Evolutionary conservation across 2,329 filamentous ascomycete genomes (phyloP).

Genomic region (Trichoderma sp.): DNA sequence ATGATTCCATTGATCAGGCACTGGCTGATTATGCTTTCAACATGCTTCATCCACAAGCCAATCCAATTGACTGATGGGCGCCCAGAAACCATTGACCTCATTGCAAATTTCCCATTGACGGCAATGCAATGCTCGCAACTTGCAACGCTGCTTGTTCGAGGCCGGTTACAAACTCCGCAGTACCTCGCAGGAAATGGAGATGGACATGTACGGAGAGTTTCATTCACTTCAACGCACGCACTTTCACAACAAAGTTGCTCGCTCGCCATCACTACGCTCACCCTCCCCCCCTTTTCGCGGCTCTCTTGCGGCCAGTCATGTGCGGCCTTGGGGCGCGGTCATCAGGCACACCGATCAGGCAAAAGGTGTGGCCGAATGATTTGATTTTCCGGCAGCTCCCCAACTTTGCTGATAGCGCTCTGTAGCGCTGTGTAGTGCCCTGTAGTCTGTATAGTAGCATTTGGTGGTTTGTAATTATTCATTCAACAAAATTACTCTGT

Average conservation of each 20-base stretch:
- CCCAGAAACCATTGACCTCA: background rate
- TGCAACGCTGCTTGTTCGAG: background rate
- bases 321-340: slow-evolving; percentile 18
- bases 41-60: background rate
- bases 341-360: slow-evolving; percentile 21
- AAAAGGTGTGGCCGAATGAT: slow-evolving; percentile 10
- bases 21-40: background rate
- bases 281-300: background rate
- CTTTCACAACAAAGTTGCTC: background rate
- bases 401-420: background rate
- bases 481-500: background rate
- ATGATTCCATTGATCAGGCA: background rate
- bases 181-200: background rate
- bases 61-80: background rate
- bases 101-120: background rate
- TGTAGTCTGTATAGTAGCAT: background rate
- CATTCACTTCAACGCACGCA: slow-evolving; percentile 1
- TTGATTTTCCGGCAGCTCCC: slow-evolving; percentile 12
- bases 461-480: background rate
- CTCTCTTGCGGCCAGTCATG: slow-evolving; percentile 15
- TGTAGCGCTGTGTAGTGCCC: background rate
- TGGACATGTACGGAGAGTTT: slow-evolving; percentile 2
- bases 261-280: background rate
- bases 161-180: background rate
- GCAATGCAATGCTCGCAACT: background rate